phyloP scores from a whole-genome alignment of 2,329 filamentous ascomycete genomes.

The Septoria linicola region DNA sequence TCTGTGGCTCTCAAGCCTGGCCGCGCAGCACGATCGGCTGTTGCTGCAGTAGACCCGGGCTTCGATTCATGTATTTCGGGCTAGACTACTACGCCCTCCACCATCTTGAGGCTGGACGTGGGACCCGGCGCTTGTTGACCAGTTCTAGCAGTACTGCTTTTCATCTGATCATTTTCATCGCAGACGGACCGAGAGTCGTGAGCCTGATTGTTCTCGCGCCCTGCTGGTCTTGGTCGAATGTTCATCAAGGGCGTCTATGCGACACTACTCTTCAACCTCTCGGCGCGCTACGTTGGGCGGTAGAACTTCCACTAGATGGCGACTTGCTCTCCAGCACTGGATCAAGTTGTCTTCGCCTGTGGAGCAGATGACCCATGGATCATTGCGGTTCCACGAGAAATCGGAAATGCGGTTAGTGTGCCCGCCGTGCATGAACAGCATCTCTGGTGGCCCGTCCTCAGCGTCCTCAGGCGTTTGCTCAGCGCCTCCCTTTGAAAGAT shows the following conservation, averaged over 20 bases:
- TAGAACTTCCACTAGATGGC: constrained; percentile 38
- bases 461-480: constrained; percentile 94
- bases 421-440: constrained; percentile 98
- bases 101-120: too few species aligned
- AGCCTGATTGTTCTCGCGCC: too few species aligned
- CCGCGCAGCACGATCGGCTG: too few species aligned
- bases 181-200: too few species aligned
- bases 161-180: too few species aligned
- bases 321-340: constrained; percentile 66
- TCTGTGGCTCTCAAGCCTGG: too few species aligned
- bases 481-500: constrained; percentile 84
- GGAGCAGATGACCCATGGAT: constrained; percentile 93
- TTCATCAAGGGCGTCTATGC: background rate
- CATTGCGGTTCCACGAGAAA: constrained; percentile 96
- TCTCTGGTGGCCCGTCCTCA: constrained; percentile 89
- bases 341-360: constrained; percentile 96
- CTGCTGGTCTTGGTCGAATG: too few species aligned
- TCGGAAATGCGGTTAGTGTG: constrained; percentile 96
- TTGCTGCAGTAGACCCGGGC: too few species aligned
- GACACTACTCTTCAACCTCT: constrained; percentile 31
- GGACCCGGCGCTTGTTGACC: too few species aligned
- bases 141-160: too few species aligned
- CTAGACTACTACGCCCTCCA: too few species aligned
- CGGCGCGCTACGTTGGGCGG: constrained; percentile 35
- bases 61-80: too few species aligned